A percentile compares a stretch with the other conserved stretches of the same genome.
These are phyloP conservation scores for Aureobasidium mangrovei DNA, from an alignment of 2,329 filamentous ascomycete species.

Conservation along the genomic window DNA sequence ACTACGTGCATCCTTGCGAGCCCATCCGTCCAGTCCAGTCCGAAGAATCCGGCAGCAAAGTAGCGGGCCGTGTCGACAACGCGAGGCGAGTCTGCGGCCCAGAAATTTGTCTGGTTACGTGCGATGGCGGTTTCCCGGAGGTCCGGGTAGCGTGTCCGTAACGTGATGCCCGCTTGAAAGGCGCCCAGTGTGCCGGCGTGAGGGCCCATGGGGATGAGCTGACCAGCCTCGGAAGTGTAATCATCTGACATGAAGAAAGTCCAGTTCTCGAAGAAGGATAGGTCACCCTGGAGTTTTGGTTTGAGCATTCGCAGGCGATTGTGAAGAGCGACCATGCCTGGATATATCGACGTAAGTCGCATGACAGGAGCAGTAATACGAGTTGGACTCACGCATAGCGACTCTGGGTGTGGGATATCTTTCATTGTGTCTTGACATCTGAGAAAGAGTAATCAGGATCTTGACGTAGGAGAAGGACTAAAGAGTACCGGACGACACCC, in stretches of 20 bases:
- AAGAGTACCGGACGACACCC: conserved; percentile 11
- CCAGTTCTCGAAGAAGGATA: conserved; percentile 48
- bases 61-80: conserved; percentile 49
- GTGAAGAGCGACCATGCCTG: conserved; percentile 42
- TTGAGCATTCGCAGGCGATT: conserved; percentile 36
- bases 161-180: conserved; percentile 45
- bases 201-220: conserved; percentile 45
- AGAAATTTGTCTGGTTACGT: conserved; percentile 35
- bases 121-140: conserved; percentile 30
- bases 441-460: conserved; percentile 6
- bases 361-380: not conserved
- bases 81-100: conserved; percentile 46
- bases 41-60: conserved; percentile 49
- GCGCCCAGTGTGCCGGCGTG: conserved; percentile 47
- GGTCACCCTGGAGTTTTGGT: conserved; percentile 38
- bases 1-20: conserved; percentile 42
- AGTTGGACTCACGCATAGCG: conserved; percentile 37
- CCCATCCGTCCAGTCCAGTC: conserved; percentile 36
- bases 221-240: conserved; percentile 40
- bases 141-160: conserved; percentile 45
- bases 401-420: conserved; percentile 46
- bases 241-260: conserved; percentile 43
- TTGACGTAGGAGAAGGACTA: conserved; percentile 1
- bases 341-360: not conserved
- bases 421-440: conserved; percentile 51